Conservation (phyloP, 2,329 filamentous ascomycete genomes). For the Cladophialophora psammophila region DNA sequence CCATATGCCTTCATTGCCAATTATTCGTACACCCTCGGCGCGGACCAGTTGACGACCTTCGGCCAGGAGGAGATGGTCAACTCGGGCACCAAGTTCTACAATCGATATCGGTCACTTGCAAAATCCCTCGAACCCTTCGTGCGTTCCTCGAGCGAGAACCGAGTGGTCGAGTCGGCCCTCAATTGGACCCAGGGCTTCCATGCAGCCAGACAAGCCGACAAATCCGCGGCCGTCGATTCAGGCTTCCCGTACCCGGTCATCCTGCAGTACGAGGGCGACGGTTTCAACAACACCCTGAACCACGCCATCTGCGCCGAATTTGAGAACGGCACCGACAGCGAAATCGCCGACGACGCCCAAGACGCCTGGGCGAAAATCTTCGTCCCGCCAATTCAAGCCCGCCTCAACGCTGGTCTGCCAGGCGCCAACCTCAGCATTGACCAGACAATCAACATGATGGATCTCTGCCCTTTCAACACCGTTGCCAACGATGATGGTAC, state of each 20-base stretch:
- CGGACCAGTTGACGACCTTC: slow-evolving; percentile 19
- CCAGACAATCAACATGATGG: slow-evolving; percentile 21
- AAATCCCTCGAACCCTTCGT: slow-evolving; percentile 10
- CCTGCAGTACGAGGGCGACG: slow-evolving; percentile 19
- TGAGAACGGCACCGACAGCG: slow-evolving; percentile 15
- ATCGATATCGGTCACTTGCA: slow-evolving; percentile 8
- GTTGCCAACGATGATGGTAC: slow-evolving; percentile 11
- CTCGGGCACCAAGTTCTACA: slow-evolving; percentile 17
- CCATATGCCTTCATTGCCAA: slow-evolving; percentile 14
- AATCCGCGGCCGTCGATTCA: slow-evolving; percentile 8
- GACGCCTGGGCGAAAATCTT: slow-evolving; percentile 11
- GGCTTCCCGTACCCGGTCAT: slow-evolving; percentile 6
- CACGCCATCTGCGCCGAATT: slow-evolving; percentile 16
- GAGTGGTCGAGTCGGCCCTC: slow-evolving; percentile 15
- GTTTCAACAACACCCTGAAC: slow-evolving; percentile 18
- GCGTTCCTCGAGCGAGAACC: slow-evolving; percentile 19
- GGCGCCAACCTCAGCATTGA: slow-evolving; percentile 16
- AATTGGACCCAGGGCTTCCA: slow-evolving; percentile 20
- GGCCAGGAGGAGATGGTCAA: slow-evolving; percentile 18
- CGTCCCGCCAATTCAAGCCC: slow-evolving; percentile 13
- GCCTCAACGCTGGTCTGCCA: slow-evolving; percentile 2
- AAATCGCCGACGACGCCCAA: slow-evolving; percentile 7
- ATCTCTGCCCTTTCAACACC: slow-evolving; percentile 19
- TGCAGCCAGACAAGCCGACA: slow-evolving; percentile 1
- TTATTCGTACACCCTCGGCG: slow-evolving; percentile 19